A percentile compares a stretch with the other conserved stretches of the same genome.
Conservation (phyloP, 306 rosid genomes). For the Lithocarpus polystachyus region DNA sequence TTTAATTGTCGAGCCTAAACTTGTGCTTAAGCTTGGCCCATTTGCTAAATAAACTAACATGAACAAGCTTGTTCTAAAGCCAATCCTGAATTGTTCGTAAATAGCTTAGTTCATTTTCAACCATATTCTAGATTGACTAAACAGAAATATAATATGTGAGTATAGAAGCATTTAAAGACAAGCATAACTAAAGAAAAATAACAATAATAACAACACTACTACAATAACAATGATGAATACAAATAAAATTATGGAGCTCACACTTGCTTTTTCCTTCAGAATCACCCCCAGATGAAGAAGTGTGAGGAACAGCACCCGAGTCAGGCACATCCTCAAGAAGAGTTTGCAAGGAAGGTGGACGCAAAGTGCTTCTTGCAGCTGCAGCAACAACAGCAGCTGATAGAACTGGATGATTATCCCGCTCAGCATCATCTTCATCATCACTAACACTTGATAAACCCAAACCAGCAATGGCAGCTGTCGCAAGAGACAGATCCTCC, state of each 20-base stretch:
- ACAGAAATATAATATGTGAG: neutral
- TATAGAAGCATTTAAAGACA: neutral
- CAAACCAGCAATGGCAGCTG: slow-evolving; percentile 82
- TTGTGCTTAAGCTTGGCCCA: too few species aligned
- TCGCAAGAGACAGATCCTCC: slow-evolving; percentile 83
- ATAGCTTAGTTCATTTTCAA: too few species aligned
- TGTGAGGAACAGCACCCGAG: slow-evolving; percentile 50
- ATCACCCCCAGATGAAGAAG: slow-evolving; percentile 91
- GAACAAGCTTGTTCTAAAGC: too few species aligned
- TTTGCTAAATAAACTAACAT: too few species aligned
- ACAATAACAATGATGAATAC: neutral
- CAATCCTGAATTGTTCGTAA: too few species aligned
- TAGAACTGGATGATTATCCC: slow-evolving; percentile 60
- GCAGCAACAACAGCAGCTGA: slow-evolving; percentile 95
- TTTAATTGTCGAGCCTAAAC: too few species aligned
- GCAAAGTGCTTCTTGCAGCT: slow-evolving; percentile 91
- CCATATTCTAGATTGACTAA: neutral
- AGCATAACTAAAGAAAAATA: too few species aligned
- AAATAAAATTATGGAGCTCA: slow-evolving; percentile 33
- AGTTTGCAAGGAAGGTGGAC: slow-evolving; percentile 95
- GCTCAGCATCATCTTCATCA: slow-evolving; percentile 80
- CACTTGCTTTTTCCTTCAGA: slow-evolving; percentile 95
- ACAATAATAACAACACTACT: slow-evolving; percentile 5
- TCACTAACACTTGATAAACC: slow-evolving; percentile 71
- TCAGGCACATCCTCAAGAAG: slow-evolving; percentile 82